Evolutionary conservation across 805 yeast genomes (phyloP).

Genomic region (Wickerhamiella hasegawae): DNA sequence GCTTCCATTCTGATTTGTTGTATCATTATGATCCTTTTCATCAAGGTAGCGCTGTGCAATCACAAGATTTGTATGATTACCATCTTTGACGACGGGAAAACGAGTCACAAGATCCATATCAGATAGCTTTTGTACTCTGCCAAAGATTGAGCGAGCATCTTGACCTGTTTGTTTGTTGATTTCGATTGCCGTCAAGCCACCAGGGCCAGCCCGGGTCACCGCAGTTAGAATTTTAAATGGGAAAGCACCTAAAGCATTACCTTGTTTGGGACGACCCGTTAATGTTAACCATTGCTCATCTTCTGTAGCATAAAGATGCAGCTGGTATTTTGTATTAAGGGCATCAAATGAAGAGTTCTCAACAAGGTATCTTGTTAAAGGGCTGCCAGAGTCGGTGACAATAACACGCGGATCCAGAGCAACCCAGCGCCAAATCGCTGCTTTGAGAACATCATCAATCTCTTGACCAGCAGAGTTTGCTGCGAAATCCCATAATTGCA

Average conservation of each 20-base stretch:
- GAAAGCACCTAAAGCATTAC: conserved; percentile 19
- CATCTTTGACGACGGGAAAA: conserved; percentile 20
- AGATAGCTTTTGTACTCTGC: conserved; percentile 20
- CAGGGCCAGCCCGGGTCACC: conserved; percentile 25
- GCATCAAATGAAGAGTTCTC: not conserved
- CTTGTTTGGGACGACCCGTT: conserved; percentile 21
- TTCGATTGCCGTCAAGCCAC: conserved; percentile 24
- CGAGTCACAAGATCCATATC: conserved; percentile 22
- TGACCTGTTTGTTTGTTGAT: conserved; percentile 24
- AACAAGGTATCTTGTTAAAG: no score
- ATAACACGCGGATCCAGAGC: conserved; percentile 5
- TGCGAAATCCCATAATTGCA: conserved; percentile 7
- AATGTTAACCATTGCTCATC: conserved; percentile 23
- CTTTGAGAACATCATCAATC: conserved; percentile 7
- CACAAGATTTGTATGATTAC: conserved; percentile 20
- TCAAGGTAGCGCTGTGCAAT: conserved; percentile 23
- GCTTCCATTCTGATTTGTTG: not conserved
- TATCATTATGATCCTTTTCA: conserved; percentile 13
- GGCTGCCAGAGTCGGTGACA: conserved; percentile 2
- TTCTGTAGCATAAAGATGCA: conserved; percentile 18
- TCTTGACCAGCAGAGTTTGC: conserved; percentile 1
- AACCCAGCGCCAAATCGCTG: conserved; percentile 12
- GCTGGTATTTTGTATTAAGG: not conserved
- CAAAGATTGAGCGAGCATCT: conserved; percentile 25
- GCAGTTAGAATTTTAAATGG: conserved; percentile 26